Evolutionary conservation across 2,329 filamentous ascomycete genomes (phyloP).

Genomic region (Neocatenulostroma microsporum): DNA sequence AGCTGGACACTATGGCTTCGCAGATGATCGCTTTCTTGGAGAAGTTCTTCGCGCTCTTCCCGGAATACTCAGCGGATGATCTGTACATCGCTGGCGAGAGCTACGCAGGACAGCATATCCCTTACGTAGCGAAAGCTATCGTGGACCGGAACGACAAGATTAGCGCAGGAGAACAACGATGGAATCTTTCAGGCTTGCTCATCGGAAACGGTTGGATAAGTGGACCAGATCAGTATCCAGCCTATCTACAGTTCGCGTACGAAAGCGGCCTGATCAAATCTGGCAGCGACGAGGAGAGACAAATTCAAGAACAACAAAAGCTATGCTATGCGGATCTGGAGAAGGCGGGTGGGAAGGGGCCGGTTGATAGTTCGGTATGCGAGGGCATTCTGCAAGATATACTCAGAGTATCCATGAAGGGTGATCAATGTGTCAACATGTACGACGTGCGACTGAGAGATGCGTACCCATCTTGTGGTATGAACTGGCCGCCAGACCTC

Average conservation of each 20-base stretch:
- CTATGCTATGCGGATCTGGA: slow-evolving; percentile 58
- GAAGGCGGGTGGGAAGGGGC: slow-evolving; percentile 48
- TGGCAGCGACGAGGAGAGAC: slow-evolving; percentile 57
- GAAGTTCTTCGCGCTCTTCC: slow-evolving; percentile 84
- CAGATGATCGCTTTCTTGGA: slow-evolving; percentile 86
- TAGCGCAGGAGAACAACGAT: slow-evolving; percentile 43
- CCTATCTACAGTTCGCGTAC: slow-evolving; percentile 77
- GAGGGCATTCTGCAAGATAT: slow-evolving; percentile 70
- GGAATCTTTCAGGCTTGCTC: slow-evolving; percentile 76
- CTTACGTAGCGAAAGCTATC: slow-evolving; percentile 89
- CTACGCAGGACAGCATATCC: slow-evolving; percentile 93
- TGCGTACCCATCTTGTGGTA: slow-evolving; percentile 74
- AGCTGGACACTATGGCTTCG: slow-evolving; percentile 78
- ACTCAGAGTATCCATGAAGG: slow-evolving; percentile 54
- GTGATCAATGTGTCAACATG: slow-evolving; percentile 76
- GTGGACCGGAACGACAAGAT: slow-evolving; percentile 67
- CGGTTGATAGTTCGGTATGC: slow-evolving; percentile 63
- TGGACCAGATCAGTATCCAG: slow-evolving; percentile 77
- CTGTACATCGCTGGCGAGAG: slow-evolving; percentile 96
- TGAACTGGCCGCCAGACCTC: slow-evolving; percentile 96
- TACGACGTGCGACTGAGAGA: slow-evolving; percentile 89
- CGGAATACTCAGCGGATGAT: slow-evolving; percentile 85
- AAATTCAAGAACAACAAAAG: slow-evolving; percentile 61
- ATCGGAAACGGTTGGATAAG: slow-evolving; percentile 99
- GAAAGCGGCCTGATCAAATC: slow-evolving; percentile 64